Conservation (phyloP, 2,329 filamentous ascomycete genomes). For the Nemania sp. region DNA sequence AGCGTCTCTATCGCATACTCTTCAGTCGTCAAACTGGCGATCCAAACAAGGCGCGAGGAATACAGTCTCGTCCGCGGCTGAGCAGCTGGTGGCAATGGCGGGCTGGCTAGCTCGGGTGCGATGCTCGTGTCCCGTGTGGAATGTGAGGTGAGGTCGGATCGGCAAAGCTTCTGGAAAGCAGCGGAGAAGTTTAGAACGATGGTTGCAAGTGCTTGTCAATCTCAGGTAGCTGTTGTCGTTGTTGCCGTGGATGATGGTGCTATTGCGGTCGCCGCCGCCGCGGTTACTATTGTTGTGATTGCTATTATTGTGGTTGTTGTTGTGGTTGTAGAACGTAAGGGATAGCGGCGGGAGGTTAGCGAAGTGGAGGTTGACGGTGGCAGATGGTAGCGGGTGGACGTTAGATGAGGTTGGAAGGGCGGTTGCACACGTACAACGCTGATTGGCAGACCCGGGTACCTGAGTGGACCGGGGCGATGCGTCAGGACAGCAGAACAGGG, state of each 20-base stretch:
- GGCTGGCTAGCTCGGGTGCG: slow-evolving; percentile 6
- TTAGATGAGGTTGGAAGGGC: slow-evolving; percentile 24
- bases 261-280: too few relatives aligned
- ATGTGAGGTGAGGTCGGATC: slow-evolving; percentile 3
- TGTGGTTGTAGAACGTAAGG: slow-evolving; percentile 9
- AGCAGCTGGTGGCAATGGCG: too few relatives aligned
- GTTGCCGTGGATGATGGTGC: not conserved
- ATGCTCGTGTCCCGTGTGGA: not conserved
- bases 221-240: not conserved
- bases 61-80: slow-evolving; percentile 1
- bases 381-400: slow-evolving; percentile 17
- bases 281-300: not conserved
- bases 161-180: slow-evolving; percentile 16
- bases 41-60: slow-evolving; percentile 4
- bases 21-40: slow-evolving; percentile 5
- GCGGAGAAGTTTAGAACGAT: slow-evolving; percentile 4
- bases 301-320: slow-evolving; percentile 10
- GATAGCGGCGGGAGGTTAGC: slow-evolving; percentile 7
- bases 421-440: slow-evolving; percentile 14
- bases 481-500: slow-evolving; percentile 11
- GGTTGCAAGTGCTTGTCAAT: not conserved
- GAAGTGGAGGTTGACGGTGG: slow-evolving; percentile 16
- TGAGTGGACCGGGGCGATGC: slow-evolving; percentile 11
- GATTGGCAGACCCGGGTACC: slow-evolving; percentile 23
- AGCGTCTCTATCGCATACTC: slow-evolving; percentile 36